phyloP scores from a whole-genome alignment of 805 yeast genomes.

The Myxozyma nipponensis region DNA sequence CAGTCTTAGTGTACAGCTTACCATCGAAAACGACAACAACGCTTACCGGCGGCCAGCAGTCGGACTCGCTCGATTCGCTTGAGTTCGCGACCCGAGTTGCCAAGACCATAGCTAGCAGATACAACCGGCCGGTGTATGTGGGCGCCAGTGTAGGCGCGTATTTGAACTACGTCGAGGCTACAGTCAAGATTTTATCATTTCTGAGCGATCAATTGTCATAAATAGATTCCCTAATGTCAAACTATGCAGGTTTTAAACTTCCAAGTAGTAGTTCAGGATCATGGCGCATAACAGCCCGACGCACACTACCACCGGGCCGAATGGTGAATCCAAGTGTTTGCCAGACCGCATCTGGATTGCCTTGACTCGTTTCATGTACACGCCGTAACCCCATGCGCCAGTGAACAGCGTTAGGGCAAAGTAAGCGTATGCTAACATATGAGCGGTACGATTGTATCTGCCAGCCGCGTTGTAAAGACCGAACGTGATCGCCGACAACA shows the following conservation, averaged over 20 bases:
- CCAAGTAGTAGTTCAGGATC: constrained; percentile 38
- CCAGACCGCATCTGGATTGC: constrained; percentile 79
- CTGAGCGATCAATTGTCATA: constrained; percentile 2
- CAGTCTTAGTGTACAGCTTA: constrained; percentile 13
- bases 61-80: constrained; percentile 8
- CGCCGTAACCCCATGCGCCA: constrained; percentile 84
- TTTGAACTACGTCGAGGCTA: constrained; percentile 14
- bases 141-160: constrained; percentile 14
- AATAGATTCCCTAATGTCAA: background rate
- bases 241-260: background rate
- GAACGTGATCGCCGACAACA: constrained; percentile 81
- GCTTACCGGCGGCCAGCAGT: constrained; percentile 15
- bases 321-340: constrained; percentile 79
- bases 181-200: constrained; percentile 12
- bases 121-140: constrained; percentile 22
- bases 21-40: constrained; percentile 12
- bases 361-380: constrained; percentile 65
- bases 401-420: constrained; percentile 78
- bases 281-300: constrained; percentile 63
- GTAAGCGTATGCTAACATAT: constrained; percentile 68
- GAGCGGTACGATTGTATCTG: constrained; percentile 46
- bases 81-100: constrained; percentile 24
- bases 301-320: constrained; percentile 84
- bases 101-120: constrained; percentile 5
- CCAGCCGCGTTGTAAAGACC: constrained; percentile 70